These are phyloP conservation scores for Nitzschia sp. DNA, from an alignment of 108 stramenopile genomes.

Conservation along the genomic window DNA sequence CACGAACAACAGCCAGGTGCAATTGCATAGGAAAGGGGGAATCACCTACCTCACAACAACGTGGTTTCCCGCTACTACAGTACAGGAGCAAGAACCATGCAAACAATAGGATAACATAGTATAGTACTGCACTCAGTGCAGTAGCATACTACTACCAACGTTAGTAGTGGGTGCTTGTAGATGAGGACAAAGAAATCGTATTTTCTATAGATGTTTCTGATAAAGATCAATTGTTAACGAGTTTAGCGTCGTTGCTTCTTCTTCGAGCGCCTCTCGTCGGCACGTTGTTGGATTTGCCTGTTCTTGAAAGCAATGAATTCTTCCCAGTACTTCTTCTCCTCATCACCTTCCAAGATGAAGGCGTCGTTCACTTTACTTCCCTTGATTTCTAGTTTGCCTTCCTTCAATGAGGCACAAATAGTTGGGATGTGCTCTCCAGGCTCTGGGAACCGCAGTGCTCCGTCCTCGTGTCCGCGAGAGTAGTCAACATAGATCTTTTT, in stretches of 20 bases:
- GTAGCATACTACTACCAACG: no score
- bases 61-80: no score
- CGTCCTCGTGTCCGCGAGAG: conserved; percentile 66
- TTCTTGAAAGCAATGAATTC: conserved; percentile 76
- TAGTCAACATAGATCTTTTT: conserved; percentile 81
- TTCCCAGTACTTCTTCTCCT: conserved; percentile 82
- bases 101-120: no score
- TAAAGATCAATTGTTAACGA: not conserved
- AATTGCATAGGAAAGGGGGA: no score
- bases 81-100: no score
- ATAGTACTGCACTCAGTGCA: no score
- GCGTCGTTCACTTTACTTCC: conserved; percentile 63
- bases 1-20: no score
- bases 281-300: conserved; percentile 54
- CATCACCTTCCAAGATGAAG: conserved; percentile 74
- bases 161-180: no score
- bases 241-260: conserved; percentile 3
- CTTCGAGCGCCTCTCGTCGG: conserved; percentile 50
- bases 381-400: conserved; percentile 62
- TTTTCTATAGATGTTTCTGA: not conserved
- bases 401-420: conserved; percentile 56
- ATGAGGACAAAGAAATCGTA: no score
- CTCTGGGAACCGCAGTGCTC: conserved; percentile 72
- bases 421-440: conserved; percentile 48
- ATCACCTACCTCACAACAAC: no score